These are phyloP conservation scores for Cucurbita moschata DNA, from an alignment of 306 rosid species.

Conservation along the genomic window DNA sequence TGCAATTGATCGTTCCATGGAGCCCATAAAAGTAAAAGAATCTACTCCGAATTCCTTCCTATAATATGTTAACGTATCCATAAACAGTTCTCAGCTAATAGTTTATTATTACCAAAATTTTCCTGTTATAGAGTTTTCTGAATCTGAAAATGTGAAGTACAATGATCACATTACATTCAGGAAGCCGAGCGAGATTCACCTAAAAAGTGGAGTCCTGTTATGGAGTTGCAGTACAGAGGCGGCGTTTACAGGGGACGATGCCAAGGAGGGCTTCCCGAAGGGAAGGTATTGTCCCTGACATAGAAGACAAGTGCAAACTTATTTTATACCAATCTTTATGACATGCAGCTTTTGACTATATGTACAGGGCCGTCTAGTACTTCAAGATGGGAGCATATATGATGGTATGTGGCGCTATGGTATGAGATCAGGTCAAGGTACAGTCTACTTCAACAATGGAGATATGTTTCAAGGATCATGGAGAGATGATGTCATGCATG, in stretches of 20 bases:
- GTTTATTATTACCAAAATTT: background rate
- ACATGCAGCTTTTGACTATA: conserved; percentile 8
- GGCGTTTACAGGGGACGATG: conserved; percentile 79
- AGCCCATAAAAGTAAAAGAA: background rate
- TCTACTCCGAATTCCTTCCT: background rate
- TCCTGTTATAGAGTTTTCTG: background rate
- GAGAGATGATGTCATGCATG: conserved; percentile 96
- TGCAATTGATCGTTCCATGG: background rate
- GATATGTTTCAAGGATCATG: conserved; percentile 95
- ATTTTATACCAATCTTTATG: background rate
- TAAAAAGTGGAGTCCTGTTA: conserved; percentile 69
- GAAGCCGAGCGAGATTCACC: conserved; percentile 89
- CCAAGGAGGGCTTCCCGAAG: conserved; percentile 98
- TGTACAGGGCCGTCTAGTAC: conserved; percentile 65
- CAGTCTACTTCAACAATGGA: conserved; percentile 78
- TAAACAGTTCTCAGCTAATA: background rate
- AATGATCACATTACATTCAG: conserved; percentile 21
- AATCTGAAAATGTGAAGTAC: conserved; percentile 10
- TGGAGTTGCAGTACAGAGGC: conserved; percentile 86
- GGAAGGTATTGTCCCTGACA: conserved; percentile 41
- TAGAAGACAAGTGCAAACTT: background rate
- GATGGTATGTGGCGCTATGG: conserved; percentile 90
- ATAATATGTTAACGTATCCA: background rate
- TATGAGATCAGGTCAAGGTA: conserved; percentile 79
- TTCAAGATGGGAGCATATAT: conserved; percentile 76